Percentiles rank a stretch among this genome's conserved stretches.
These are phyloP conservation scores for Aspergillus bridgeri DNA, from an alignment of 495 filamentous ascomycete genomes.

Conservation along the genomic window DNA sequence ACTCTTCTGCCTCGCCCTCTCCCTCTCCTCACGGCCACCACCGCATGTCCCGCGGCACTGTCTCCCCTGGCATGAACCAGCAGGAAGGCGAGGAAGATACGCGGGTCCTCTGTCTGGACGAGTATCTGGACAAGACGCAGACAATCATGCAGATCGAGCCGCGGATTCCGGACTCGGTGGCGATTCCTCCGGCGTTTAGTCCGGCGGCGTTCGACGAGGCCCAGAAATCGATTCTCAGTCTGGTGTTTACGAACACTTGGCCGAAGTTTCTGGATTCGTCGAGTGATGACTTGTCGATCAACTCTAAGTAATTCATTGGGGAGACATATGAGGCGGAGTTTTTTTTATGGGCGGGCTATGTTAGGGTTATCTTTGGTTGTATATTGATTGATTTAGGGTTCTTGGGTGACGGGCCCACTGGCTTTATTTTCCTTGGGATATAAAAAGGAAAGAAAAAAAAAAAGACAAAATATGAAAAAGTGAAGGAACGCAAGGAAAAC, in stretches of 20 bases:
- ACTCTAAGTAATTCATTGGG: neutral
- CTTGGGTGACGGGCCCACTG: too few species aligned
- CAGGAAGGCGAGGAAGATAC: conserved; percentile 13
- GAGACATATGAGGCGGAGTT: too few species aligned
- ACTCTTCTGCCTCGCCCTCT: too few species aligned
- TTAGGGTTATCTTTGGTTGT: too few species aligned
- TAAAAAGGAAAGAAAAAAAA: neutral
- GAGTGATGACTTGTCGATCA: conserved; percentile 6
- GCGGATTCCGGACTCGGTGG: conserved; percentile 12
- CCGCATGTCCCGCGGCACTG: neutral
- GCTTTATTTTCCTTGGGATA: too few species aligned
- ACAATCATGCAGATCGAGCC: conserved; percentile 13
- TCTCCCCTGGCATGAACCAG: conserved; percentile 1
- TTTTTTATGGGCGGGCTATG: too few species aligned
- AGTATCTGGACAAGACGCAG: conserved; percentile 7
- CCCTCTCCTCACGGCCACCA: too few species aligned
- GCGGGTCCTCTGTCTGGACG: conserved; percentile 11
- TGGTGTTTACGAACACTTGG: conserved; percentile 61
- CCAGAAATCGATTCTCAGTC: conserved; percentile 52
- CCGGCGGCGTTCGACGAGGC: conserved; percentile 49
- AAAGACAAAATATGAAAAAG: neutral
- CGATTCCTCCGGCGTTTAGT: conserved; percentile 44
- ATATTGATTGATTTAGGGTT: neutral
- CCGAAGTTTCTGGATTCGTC: conserved; percentile 46
- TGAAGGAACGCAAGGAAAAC: too few species aligned